Conservation (phyloP, 768 basidiomycete genomes). For the Suillus subalutaceus region DNA sequence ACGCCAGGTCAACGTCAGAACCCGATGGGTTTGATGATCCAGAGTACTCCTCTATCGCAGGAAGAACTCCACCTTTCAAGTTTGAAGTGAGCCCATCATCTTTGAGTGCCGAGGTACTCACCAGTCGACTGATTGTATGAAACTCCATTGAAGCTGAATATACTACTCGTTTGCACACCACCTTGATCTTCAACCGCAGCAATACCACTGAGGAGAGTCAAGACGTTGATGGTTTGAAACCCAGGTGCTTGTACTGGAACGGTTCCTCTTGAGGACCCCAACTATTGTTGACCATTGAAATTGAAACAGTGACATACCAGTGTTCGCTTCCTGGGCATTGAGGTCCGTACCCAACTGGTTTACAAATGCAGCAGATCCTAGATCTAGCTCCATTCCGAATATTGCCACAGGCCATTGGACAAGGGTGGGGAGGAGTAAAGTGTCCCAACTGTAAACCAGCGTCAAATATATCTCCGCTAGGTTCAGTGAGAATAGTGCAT, state of each 20-base stretch:
- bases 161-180: background rate
- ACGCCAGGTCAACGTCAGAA: background rate
- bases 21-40: background rate
- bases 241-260: background rate
- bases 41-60: background rate
- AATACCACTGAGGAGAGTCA: slow-evolving; percentile 4
- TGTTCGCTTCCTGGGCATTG: rapidly evolving
- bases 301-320: background rate
- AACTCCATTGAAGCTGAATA: slow-evolving; percentile 5
- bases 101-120: background rate
- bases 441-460: slow-evolving; percentile 1
- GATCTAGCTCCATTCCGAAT: background rate
- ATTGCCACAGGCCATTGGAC: background rate
- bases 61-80: background rate
- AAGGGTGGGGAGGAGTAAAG: background rate
- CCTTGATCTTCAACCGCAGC: background rate
- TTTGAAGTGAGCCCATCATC: background rate
- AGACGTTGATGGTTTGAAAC: background rate
- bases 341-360: background rate
- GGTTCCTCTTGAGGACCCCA: background rate
- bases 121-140: slow-evolving; percentile 5
- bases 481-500: background rate
- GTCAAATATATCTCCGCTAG: background rate
- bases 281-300: background rate
- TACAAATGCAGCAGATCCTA: background rate